Evolutionary conservation across 805 yeast species (phyloP), one percentile per base, ranked within the genome.

Genomic region (Kazachstania martiniae): DNA sequence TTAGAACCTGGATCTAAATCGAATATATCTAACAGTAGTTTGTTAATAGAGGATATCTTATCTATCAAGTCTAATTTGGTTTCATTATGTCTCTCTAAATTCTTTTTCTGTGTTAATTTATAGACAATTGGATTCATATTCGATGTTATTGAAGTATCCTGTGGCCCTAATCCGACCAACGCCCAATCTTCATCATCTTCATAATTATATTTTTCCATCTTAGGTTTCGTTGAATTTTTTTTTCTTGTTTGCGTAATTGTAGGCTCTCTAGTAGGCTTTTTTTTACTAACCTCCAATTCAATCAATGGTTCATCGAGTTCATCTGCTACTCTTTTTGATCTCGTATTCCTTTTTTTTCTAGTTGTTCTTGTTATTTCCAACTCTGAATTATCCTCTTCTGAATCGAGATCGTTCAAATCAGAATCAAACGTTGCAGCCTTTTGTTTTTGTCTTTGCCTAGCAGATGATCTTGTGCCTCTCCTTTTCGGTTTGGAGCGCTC

Each of bases 161-260:
- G 60, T 7, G 57, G 55, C 4, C 60, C 60, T 36, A 50, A 29
- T 3, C 60, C 60, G 3, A 53, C 53, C 7, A 48, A 31, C 12
- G 42, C 32, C 58, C 58, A 52, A 40, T 53, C 51, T 27, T 42
- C 57, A 34, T 55, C 60, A 35, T 51, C 54, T 9, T 52, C 56
- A 29, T 48, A 55, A 26, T 43, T 37, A 33, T 49, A 55, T 29
- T 36, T 40, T 3, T 28, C 36, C 23, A 36, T 32, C n/a, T 28
- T 28, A 13, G 37, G 37, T 24, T 32, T 42, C 3, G 33, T 21
- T 18, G 27, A 34, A 18, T 29, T 17, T 18, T 18, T 30, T 10
- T 32, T 13, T 18, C 34, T 36, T n/a, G 36, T 15, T 18, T 33
- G 29, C 31, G 31, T 33, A 21, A 38, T 36, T 26, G 42, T 36